A percentile compares a stretch with the other conserved stretches of the same genome.
Conservation (phyloP, 768 basidiomycete species). For the Tubosaeta brunneosetosa region DNA sequence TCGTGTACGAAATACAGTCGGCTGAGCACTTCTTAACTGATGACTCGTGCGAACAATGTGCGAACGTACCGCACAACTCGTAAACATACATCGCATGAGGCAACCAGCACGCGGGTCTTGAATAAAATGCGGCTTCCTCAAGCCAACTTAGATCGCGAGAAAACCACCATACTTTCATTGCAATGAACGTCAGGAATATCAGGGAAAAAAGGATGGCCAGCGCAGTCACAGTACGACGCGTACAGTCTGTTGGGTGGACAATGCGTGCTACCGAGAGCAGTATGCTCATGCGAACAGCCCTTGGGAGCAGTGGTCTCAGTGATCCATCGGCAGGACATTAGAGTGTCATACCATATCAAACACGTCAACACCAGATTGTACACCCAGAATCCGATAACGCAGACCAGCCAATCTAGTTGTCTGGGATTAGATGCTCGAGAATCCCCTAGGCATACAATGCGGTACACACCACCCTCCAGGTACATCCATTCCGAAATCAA, state of each 20-base stretch:
- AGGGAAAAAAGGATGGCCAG: slow-evolving; percentile 8
- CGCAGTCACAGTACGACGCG: slow-evolving; percentile 6
- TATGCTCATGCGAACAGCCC: slow-evolving; percentile 21
- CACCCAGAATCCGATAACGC: slow-evolving; percentile 13
- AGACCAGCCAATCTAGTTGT: slow-evolving; percentile 3
- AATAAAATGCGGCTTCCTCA: background rate
- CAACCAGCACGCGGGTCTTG: background rate
- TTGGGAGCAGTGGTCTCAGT: slow-evolving; percentile 1
- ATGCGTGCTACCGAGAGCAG: slow-evolving; percentile 20
- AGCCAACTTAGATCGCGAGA: slow-evolving; percentile 6
- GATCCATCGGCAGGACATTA: background rate
- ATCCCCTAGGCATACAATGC: background rate
- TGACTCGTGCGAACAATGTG: background rate
- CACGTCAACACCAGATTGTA: slow-evolving; percentile 1
- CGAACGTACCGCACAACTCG: slow-evolving; percentile 15
- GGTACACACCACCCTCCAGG: slow-evolving; percentile 16
- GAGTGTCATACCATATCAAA: slow-evolving; percentile 14
- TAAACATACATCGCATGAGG: slow-evolving; percentile 5
- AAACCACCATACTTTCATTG: slow-evolving; percentile 11
- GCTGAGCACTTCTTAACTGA: slow-evolving; percentile 10
- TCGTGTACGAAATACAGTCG: slow-evolving; percentile 19
- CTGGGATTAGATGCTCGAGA: background rate
- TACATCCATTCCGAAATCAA: slow-evolving; percentile 12
- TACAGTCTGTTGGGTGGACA: slow-evolving; percentile 6
- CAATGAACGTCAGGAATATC: slow-evolving; percentile 5